Evolutionary conservation across 768 basidiomycete species (phyloP), one percentile per base, ranked within the genome.

Genomic region (Lactarius akahatsu): DNA sequence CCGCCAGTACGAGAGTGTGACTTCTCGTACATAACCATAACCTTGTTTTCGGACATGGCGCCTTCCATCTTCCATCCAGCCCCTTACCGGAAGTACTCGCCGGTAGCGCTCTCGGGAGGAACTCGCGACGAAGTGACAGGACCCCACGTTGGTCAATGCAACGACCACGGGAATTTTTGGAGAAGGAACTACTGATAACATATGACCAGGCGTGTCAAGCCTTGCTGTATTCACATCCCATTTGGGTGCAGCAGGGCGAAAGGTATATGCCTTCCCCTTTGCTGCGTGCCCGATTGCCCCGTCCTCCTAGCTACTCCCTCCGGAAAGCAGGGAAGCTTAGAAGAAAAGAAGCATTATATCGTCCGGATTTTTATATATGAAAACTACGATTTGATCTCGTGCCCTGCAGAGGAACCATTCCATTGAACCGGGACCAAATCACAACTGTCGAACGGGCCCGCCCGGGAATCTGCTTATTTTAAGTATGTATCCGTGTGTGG

Each of bases 381-480:
- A 52, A 52, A 57, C 18, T 11, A 20, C 18, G 59, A 56, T 56
- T 36, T 38, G 56, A 66, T 62, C 61, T 62, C 20, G 50, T 52
- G 50, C 26, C 50, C 57, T 34, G 56, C 58, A 60, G 32, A 40
- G 32, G 36, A 32, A 30, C 50, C 59, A 28, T 30, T 34, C 40
- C 59, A 28, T 30, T 34, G 23, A 45, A 55, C 52, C 66, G 61
- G 66, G 41, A 67, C 57, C 34, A 67, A 67, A 23, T 67, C 59
- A 50, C 26, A 43, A 38, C 40, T 10, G 30, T 38, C 36, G 58
- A 52, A 38, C 67, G 67, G 64, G 43, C 32, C 67, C 67, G 64
- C 26, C 67, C 67, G 64, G 64, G 55, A 62, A 62, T 40, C 57
- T 62, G 64, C 63, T 45, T 67, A 61, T 67, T 67, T 68, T 66